A percentile compares a stretch with the other conserved stretches of the same genome.
Conservation (phyloP, 495 filamentous ascomycete species). For the Penicillium antarcticum region DNA sequence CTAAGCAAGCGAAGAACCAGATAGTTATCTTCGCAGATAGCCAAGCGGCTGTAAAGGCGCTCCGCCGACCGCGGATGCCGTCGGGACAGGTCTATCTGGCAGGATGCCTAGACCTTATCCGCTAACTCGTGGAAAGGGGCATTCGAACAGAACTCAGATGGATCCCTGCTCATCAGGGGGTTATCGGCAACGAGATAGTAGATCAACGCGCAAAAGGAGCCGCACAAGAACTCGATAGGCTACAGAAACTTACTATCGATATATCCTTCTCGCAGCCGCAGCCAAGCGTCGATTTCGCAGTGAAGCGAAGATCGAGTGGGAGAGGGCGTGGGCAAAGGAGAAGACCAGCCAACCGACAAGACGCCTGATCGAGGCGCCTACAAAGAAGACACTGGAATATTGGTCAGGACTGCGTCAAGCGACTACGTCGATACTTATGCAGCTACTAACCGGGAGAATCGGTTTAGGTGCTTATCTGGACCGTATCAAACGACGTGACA, state of each 20-base stretch:
- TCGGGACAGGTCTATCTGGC: no score
- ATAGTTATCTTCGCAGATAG: no score
- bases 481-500: no score
- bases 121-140: no score
- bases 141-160: no score
- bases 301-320: conserved; percentile 6
- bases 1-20: no score
- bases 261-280: not conserved
- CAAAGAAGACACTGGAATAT: not conserved
- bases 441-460: conserved; percentile 4
- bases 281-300: conserved; percentile 3
- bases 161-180: no score
- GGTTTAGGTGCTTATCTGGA: no score
- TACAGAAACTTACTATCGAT: not conserved
- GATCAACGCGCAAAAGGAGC: not conserved
- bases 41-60: no score
- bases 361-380: conserved; percentile 1
- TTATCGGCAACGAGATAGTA: no score
- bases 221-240: not conserved
- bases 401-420: conserved; percentile 9
- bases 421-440: conserved; percentile 22
- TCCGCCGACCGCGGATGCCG: no score
- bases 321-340: not conserved
- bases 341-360: conserved; percentile 6
- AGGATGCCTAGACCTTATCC: no score